These are phyloP conservation scores for Linderniella brevidens DNA, from an alignment of 257 asterid species.

Conservation along the genomic window DNA sequence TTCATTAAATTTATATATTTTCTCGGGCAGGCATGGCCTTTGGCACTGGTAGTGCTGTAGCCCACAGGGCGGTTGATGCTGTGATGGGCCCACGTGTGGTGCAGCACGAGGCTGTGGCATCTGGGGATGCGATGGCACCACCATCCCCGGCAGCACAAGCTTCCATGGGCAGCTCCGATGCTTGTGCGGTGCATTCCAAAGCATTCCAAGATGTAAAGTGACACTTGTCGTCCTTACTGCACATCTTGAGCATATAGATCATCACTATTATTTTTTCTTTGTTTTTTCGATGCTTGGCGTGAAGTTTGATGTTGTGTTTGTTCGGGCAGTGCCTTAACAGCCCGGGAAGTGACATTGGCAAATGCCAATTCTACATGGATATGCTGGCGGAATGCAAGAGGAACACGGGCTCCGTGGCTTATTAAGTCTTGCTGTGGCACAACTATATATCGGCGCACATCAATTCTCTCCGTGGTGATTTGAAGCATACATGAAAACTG, in stretches of 20 bases:
- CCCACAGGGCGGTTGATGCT: constrained; percentile 65
- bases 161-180: constrained; percentile 19
- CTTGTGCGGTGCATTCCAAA: constrained; percentile 45
- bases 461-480: too few relatives aligned
- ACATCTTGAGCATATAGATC: too few relatives aligned
- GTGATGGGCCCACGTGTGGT: constrained; percentile 67
- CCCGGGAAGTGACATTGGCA: constrained; percentile 2
- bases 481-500: too few relatives aligned
- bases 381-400: constrained; percentile 6
- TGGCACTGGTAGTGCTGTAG: constrained; percentile 63
- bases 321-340: constrained; percentile 2
- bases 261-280: too few relatives aligned
- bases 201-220: constrained; percentile 61
- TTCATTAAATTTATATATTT: background rate
- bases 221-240: background rate
- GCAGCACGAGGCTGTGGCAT: constrained; percentile 47
- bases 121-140: constrained; percentile 31
- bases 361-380: constrained; percentile 9
- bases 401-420: background rate
- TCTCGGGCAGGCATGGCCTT: constrained; percentile 41
- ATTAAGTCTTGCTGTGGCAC: too few relatives aligned
- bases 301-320: too few relatives aligned
- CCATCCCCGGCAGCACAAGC: constrained; percentile 14
- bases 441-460: too few relatives aligned
- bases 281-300: too few relatives aligned